Percentiles rank a stretch among this genome's conserved stretches.
phyloP scores from a whole-genome alignment of 805 yeast genomes.

The Dipodascopsis uninucleata region DNA sequence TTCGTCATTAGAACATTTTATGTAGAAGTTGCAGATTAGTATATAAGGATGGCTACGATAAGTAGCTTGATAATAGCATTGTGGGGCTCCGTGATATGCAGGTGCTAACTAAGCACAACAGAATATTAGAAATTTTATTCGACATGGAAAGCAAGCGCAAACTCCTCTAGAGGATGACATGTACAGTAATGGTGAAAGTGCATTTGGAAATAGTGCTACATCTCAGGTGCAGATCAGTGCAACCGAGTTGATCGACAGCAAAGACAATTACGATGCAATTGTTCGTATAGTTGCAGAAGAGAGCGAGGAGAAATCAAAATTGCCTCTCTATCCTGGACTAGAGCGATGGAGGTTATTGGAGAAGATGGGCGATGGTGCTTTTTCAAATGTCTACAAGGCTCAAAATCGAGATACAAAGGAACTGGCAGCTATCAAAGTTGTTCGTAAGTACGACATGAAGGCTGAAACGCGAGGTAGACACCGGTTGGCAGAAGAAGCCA shows the following conservation, averaged over 20 bases:
- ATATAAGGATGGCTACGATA: too few species aligned
- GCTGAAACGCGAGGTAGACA: constrained; percentile 19
- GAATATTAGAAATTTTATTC: constrained; percentile 56
- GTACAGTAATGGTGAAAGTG: constrained; percentile 1
- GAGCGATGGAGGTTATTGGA: constrained; percentile 39
- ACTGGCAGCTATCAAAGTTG: constrained; percentile 71
- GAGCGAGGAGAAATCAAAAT: constrained; percentile 31
- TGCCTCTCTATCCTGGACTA: constrained; percentile 41
- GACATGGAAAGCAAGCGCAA: constrained; percentile 61
- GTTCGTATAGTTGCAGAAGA: constrained; percentile 43
- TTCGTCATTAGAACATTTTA: too few species aligned
- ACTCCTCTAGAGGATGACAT: constrained; percentile 10
- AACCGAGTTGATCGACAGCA: constrained; percentile 22
- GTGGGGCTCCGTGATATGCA: too few species aligned
- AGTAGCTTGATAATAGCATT: too few species aligned
- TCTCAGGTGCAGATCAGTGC: constrained; percentile 3
- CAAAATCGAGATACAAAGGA: constrained; percentile 43
- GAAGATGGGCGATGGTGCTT: constrained; percentile 70
- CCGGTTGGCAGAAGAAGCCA: constrained; percentile 24
- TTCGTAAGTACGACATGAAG: constrained; percentile 49
- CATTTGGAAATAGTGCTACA: constrained; percentile 4
- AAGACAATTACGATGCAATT: constrained; percentile 38
- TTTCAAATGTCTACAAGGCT: constrained; percentile 79
- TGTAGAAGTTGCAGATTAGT: too few species aligned
- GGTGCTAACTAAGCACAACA: too few species aligned